Evolutionary conservation across 2,329 filamentous ascomycete species (phyloP), one percentile per base, ranked within the genome.

Genomic region (Fusarium duplospermum): DNA sequence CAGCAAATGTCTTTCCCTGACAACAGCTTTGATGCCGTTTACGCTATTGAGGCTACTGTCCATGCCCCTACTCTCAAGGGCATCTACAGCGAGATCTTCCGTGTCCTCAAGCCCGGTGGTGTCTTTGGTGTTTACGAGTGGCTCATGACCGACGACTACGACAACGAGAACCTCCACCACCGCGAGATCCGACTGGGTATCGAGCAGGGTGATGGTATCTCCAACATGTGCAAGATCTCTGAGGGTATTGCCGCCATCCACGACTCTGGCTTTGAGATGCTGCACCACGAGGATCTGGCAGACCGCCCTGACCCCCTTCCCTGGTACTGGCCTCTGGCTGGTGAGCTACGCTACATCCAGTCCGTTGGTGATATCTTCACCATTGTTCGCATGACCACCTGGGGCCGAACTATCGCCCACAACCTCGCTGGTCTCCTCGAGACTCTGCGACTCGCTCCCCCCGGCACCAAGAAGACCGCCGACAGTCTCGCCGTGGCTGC

Each of bases 91-190:
- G 93, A 98, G 84, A 98, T 98, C 80, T 95, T 93, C 90, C 93
- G 94, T 57, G 95, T 98, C 24, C 89, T 99, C 73, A 99, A 98
- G 89, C 96, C 96, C 22, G 96, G 96, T 70, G 96, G 96, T 83
- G 88, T 94, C 61, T 99, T 98, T 79, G 96, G 96, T 81, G 96
- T 98, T 62, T 99, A 98, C 86, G 96, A 99, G 85, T 98, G 96
- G 96, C 88, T 98, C 81, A 98, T 99, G 96, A 98, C 95, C 8
- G 95, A 98, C 73, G 87, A 92, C 27, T 99, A 98, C 85, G 93
- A 98, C 86, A 96, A 97, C 82, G 88, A 93, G 70, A 95, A 98
- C 88, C 84, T 94, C 1, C 88, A 91, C 79, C 96, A 98, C 87
- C 93, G 95, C 76, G 91, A 94, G 82, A 96, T 98, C 81, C 94